Evolutionary conservation across 2,329 filamentous ascomycete genomes (phyloP).

Genomic region (Fusarium chaquense): DNA sequence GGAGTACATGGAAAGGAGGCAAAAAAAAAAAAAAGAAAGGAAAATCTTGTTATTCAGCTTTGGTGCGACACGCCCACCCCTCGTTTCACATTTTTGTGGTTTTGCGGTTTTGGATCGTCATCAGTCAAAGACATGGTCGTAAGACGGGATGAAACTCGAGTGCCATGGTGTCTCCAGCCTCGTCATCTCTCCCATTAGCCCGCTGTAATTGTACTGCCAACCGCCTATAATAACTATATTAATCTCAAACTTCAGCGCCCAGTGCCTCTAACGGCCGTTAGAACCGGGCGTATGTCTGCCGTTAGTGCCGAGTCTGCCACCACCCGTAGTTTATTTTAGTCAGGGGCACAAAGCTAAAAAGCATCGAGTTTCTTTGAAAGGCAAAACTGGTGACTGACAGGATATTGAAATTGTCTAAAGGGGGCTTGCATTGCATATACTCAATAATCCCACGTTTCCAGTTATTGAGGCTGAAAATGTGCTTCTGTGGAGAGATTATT

Average conservation of each 20-base stretch:
- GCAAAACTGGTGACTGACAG: conserved; percentile 8
- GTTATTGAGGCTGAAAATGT: conserved; percentile 36
- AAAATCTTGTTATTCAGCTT: conserved; percentile 18
- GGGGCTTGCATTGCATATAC: conserved; percentile 21
- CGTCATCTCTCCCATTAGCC: conserved; percentile 18
- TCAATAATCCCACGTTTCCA: conserved; percentile 4
- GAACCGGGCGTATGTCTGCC: conserved; percentile 32
- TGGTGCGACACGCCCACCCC: conserved; percentile 25
- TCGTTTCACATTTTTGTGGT: conserved; percentile 4
- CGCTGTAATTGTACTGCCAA: not conserved
- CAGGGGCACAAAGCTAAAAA: conserved; percentile 39
- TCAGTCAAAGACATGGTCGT: conserved; percentile 2
- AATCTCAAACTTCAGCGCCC: conserved; percentile 11
- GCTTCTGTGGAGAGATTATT: conserved; percentile 32
- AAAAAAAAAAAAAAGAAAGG: conserved; percentile 34
- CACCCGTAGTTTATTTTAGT: conserved; percentile 41
- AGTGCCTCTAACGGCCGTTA: conserved; percentile 42
- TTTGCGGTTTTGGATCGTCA: conserved; percentile 8
- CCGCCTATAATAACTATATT: conserved; percentile 6
- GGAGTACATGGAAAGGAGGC: not conserved
- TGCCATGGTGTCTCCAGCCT: conserved; percentile 19
- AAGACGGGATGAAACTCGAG: conserved; percentile 16
- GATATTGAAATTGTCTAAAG: conserved; percentile 10
- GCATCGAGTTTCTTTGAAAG: not conserved
- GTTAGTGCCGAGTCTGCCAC: conserved; percentile 46